Evolutionary conservation across 768 basidiomycete species (phyloP).

Genomic region (Lyophyllum shimeji): DNA sequence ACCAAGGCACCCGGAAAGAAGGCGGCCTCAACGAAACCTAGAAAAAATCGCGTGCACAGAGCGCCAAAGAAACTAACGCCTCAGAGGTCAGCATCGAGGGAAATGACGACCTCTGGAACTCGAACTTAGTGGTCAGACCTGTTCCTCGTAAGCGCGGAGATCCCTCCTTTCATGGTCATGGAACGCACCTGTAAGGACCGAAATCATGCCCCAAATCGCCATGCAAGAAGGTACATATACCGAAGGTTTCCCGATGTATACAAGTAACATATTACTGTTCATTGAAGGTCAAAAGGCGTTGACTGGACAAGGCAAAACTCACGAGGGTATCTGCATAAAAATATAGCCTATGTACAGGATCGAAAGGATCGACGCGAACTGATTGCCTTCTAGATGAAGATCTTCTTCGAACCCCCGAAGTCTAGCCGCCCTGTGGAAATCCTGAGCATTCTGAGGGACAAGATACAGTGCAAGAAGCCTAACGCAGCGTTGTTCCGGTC

Average conservation of each 20-base stretch:
- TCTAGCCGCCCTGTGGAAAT: constrained; percentile 57
- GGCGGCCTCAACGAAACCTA: constrained; percentile 69
- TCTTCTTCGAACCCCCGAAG: constrained; percentile 72
- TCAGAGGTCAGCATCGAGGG: neutral
- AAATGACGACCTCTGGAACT: neutral
- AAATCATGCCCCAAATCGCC: constrained; percentile 70
- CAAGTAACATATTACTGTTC: constrained; percentile 72
- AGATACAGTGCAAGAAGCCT: neutral
- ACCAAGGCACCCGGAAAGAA: constrained; percentile 68
- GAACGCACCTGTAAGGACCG: constrained; percentile 48
- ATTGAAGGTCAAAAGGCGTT: neutral
- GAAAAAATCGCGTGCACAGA: constrained; percentile 72
- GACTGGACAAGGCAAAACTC: constrained; percentile 23
- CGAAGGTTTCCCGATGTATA: constrained; percentile 67
- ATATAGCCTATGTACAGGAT: constrained; percentile 75
- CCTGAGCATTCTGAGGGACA: neutral
- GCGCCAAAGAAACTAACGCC: constrained; percentile 61
- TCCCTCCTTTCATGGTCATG: neutral
- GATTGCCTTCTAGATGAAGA: constrained; percentile 55
- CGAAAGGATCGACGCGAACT: constrained; percentile 69
- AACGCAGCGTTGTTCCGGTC: constrained; percentile 71
- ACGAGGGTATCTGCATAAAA: constrained; percentile 81
- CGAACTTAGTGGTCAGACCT: constrained; percentile 42
- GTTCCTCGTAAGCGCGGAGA: constrained; percentile 5
- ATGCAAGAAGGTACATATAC: constrained; percentile 68